phyloP scores from a whole-genome alignment of 495 filamentous ascomycete genomes.

The Daldinia vernicosa region DNA sequence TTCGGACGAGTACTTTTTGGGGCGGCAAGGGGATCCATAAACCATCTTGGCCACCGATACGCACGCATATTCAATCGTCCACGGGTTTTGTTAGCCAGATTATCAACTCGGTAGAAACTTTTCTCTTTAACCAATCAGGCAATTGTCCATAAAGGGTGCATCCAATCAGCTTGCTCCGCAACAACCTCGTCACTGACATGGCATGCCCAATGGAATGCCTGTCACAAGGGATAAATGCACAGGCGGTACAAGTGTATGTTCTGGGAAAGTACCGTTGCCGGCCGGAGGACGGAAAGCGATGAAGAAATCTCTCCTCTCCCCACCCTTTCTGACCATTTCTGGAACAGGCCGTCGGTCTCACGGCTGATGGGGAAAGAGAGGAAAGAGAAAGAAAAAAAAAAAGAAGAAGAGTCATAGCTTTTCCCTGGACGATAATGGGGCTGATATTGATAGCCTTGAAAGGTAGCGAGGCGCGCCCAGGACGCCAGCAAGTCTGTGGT shows the following conservation, averaged over 20 bases:
- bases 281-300: slow-evolving; percentile 32
- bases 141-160: slow-evolving; percentile 35
- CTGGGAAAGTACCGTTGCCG: slow-evolving; percentile 36
- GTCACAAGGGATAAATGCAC: slow-evolving; percentile 45
- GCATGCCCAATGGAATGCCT: slow-evolving; percentile 41
- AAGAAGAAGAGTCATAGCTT: slow-evolving; percentile 6
- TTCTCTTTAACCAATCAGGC: slow-evolving; percentile 45
- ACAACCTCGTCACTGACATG: slow-evolving; percentile 39
- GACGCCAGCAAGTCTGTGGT: slow-evolving; percentile 5
- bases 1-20: slow-evolving; percentile 30
- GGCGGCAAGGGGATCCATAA: slow-evolving; percentile 40
- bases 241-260: slow-evolving; percentile 28
- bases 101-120: slow-evolving; percentile 41
- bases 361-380: slow-evolving; percentile 27
- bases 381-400: slow-evolving; percentile 14
- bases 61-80: slow-evolving; percentile 40
- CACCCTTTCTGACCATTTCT: slow-evolving; percentile 9
- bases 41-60: slow-evolving; percentile 39
- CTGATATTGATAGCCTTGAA: slow-evolving; percentile 15
- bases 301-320: slow-evolving; percentile 34
- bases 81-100: slow-evolving; percentile 42
- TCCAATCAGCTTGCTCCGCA: slow-evolving; percentile 40
- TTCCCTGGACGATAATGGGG: slow-evolving; percentile 11
- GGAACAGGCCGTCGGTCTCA: slow-evolving; percentile 26
- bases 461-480: not conserved